These are phyloP conservation scores for Neonectria hederae DNA, from an alignment of 2,329 filamentous ascomycete species.

Conservation along the genomic window DNA sequence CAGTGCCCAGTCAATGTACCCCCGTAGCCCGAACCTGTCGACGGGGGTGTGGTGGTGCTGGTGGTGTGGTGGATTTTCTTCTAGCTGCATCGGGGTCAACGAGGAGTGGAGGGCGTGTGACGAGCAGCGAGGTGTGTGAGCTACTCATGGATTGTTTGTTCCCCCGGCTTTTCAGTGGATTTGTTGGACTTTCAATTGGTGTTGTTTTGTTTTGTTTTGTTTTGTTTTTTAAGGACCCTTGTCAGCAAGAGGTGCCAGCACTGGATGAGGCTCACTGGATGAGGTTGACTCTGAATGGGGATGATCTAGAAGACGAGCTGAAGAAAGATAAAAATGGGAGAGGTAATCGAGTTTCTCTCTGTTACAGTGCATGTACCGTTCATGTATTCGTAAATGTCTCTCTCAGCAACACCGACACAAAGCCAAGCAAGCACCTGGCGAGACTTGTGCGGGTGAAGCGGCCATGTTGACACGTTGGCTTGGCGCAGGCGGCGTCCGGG, in stretches of 20 bases:
- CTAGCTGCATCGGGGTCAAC: conserved; percentile 6
- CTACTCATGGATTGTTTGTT: not conserved
- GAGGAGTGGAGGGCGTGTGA: conserved; percentile 13
- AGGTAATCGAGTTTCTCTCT: not conserved
- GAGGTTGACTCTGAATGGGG: not conserved
- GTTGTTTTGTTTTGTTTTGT: no score
- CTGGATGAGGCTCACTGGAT: conserved; percentile 5
- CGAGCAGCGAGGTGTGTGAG: not conserved
- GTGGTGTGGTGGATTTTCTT: not conserved
- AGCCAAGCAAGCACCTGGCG: not conserved
- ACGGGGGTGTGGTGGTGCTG: conserved; percentile 6
- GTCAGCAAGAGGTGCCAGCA: not conserved
- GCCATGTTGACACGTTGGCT: not conserved
- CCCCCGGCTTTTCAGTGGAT: not conserved
- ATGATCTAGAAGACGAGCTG: not conserved
- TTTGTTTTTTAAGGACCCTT: not conserved
- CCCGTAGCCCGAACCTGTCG: conserved; percentile 1
- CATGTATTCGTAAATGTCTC: not conserved
- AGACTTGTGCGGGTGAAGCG: not conserved
- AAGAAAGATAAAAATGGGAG: no score
- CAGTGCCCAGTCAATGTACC: not conserved
- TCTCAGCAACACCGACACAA: not conserved
- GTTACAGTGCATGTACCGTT: not conserved
- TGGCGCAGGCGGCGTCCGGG: not conserved
- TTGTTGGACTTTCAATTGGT: not conserved